Percentiles rank a stretch among this genome's conserved stretches.
These are phyloP conservation scores for Syzygium syzygioides DNA, from an alignment of 441 rosid species.

Conservation along the genomic window DNA sequence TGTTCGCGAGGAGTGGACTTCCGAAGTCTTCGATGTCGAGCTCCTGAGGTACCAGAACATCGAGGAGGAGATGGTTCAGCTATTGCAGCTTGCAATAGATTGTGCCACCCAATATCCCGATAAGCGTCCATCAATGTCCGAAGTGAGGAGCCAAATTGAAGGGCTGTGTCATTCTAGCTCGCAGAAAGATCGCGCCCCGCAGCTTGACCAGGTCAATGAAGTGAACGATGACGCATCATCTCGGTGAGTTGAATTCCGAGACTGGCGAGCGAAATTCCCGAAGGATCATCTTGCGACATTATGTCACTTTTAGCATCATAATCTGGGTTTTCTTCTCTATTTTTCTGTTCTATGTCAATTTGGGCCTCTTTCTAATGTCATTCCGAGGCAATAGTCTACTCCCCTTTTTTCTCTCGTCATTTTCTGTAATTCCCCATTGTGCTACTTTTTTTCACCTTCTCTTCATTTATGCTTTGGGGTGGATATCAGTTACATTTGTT, in stretches of 20 bases:
- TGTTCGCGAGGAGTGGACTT: slow-evolving; percentile 18
- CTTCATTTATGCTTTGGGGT: slow-evolving; percentile 11
- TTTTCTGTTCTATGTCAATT: background rate
- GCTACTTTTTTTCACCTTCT: background rate
- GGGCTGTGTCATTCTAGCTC: slow-evolving; percentile 39
- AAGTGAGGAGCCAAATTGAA: slow-evolving; percentile 54
- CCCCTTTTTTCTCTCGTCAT: background rate
- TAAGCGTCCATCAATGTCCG: slow-evolving; percentile 65
- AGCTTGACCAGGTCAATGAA: slow-evolving; percentile 25
- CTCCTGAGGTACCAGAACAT: slow-evolving; percentile 14
- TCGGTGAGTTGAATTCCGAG: slow-evolving; percentile 8
- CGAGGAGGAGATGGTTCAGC: slow-evolving; percentile 43
- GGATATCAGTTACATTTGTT: slow-evolving; percentile 18
- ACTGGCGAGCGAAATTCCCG: background rate
- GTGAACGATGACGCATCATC: slow-evolving; percentile 19
- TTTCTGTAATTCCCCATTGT: slow-evolving; percentile 1
- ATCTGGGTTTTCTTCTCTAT: slow-evolving; percentile 4
- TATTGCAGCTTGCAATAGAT: slow-evolving; percentile 83
- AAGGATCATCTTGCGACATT: background rate
- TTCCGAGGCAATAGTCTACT: slow-evolving; percentile 10
- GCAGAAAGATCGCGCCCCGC: slow-evolving; percentile 20
- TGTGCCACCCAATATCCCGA: slow-evolving; percentile 88
- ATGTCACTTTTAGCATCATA: slow-evolving; percentile 19
- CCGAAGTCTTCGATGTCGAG: slow-evolving; percentile 17
- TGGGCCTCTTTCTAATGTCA: slow-evolving; percentile 4